Conservation (phyloP, 352 stramenopile genomes). For the Phytophthora niederhauseri region DNA sequence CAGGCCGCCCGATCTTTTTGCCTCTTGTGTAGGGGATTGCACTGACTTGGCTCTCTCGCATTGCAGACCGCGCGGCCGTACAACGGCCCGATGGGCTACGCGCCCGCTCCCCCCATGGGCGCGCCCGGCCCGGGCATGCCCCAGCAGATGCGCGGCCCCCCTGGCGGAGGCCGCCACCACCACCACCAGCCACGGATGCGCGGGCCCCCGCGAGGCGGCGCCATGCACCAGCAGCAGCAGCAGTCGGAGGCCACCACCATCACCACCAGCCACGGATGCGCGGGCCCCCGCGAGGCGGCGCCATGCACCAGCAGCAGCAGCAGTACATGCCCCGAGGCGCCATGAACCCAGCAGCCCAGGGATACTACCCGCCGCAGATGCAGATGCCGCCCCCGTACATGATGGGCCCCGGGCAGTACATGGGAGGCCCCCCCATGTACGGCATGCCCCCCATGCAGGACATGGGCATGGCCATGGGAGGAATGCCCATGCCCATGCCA, state of each 20-base stretch:
- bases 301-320: constrained; percentile 50
- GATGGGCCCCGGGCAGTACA: constrained; percentile 48
- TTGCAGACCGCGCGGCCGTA: constrained; percentile 45
- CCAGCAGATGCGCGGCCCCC: constrained; percentile 58
- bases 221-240: constrained; percentile 48
- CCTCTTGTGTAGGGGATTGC: neutral
- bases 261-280: constrained; percentile 44
- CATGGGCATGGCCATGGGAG: constrained; percentile 50
- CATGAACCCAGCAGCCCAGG: constrained; percentile 45
- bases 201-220: constrained; percentile 41
- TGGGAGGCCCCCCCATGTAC: constrained; percentile 47
- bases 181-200: constrained; percentile 45
- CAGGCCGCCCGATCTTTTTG: neutral
- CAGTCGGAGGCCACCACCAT: constrained; percentile 40
- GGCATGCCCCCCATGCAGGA: constrained; percentile 52
- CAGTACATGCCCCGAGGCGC: constrained; percentile 44
- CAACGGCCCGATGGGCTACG: constrained; percentile 49
- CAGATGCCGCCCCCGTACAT: constrained; percentile 57
- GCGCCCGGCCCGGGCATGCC: constrained; percentile 36
- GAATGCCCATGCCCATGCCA: constrained; percentile 45
- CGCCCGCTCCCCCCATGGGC: constrained; percentile 33
- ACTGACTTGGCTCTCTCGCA: neutral
- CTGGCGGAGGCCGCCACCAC: constrained; percentile 38
- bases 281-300: constrained; percentile 41
- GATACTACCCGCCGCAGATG: constrained; percentile 55